Evolutionary conservation across 73 alveolate genomes (phyloP).

Genomic region (Paraurostyla sp.): DNA sequence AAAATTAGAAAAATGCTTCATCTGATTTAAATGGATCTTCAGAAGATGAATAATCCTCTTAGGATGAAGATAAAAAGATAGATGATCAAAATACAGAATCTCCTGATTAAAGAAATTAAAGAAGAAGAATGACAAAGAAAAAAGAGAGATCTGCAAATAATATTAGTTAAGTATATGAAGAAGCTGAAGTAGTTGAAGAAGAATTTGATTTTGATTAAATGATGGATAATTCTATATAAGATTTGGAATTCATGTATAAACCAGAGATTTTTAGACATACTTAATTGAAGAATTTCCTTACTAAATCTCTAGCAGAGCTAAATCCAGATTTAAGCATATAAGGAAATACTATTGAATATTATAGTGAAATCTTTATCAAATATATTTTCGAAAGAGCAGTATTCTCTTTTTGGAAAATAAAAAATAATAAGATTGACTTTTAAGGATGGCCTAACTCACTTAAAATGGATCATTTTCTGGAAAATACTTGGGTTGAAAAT

Average conservation of each 20-base stretch:
- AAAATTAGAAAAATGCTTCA: background rate
- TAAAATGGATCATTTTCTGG: conserved; percentile 33
- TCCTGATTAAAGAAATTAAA: background rate
- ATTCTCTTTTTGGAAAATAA: conserved; percentile 31
- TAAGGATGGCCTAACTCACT: conserved; percentile 58
- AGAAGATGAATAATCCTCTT: background rate
- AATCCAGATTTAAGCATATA: conserved; percentile 33
- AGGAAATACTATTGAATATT: conserved; percentile 36
- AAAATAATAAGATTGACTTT: conserved; percentile 10
- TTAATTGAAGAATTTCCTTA: conserved; percentile 2
- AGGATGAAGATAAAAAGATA: background rate
- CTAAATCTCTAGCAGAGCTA: conserved; percentile 1
- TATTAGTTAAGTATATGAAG: background rate
- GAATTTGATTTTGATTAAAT: conserved; percentile 1
- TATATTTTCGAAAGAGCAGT: conserved; percentile 24
- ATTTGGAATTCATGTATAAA: background rate
- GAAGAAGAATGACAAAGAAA: background rate
- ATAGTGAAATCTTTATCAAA: background rate
- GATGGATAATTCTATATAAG: background rate
- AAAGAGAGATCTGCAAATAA: background rate
- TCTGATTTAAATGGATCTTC: background rate
- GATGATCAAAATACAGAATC: background rate
- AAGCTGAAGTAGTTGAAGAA: background rate
- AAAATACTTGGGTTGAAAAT: background rate
- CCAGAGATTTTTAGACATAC: conserved; percentile 31